Percentiles rank a stretch among this genome's conserved stretches.
Conservation (phyloP, 2,329 filamentous ascomycete species). For the Trichoderma cornu-damae region DNA sequence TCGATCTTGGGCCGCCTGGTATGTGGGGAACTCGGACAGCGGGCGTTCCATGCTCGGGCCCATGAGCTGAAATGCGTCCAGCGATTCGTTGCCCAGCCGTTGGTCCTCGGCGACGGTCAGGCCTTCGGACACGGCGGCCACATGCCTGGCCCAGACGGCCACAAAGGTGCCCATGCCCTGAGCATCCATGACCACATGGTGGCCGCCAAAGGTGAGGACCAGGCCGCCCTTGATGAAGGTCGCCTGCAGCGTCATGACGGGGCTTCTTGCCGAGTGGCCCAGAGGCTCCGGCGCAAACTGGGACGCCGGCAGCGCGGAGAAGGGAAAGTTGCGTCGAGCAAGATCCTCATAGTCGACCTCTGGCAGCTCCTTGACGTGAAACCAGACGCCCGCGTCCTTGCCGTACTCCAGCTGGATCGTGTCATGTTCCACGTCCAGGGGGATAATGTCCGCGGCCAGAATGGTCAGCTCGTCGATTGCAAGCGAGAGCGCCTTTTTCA, state of each 20-base stretch:
- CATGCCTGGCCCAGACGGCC: constrained; percentile 16
- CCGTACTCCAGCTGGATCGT: constrained; percentile 16
- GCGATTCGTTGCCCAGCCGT: neutral
- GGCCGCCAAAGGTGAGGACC: constrained; percentile 18
- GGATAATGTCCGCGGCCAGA: constrained; percentile 16
- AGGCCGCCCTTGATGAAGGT: constrained; percentile 17
- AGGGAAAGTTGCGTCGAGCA: constrained; percentile 11
- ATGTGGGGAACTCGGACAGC: constrained; percentile 15
- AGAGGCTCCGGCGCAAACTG: constrained; percentile 12
- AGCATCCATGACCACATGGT: constrained; percentile 19
- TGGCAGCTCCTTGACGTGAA: constrained; percentile 17
- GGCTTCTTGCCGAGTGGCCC: constrained; percentile 12
- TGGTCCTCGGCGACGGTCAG: constrained; percentile 5
- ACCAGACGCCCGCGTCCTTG: constrained; percentile 18
- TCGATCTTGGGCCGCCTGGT: constrained; percentile 2
- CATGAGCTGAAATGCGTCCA: constrained; percentile 13
- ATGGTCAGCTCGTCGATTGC: constrained; percentile 16
- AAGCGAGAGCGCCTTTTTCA: constrained; percentile 11
- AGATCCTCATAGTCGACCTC: constrained; percentile 12
- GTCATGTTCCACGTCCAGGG: neutral
- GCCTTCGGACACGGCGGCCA: constrained; percentile 11
- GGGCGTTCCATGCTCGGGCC: constrained; percentile 13
- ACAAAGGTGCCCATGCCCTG: constrained; percentile 18
- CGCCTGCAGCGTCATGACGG: constrained; percentile 18
- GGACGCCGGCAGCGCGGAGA: constrained; percentile 12